phyloP scores from a whole-genome alignment of 768 basidiomycete genomes.

The Lentinula edodes region DNA sequence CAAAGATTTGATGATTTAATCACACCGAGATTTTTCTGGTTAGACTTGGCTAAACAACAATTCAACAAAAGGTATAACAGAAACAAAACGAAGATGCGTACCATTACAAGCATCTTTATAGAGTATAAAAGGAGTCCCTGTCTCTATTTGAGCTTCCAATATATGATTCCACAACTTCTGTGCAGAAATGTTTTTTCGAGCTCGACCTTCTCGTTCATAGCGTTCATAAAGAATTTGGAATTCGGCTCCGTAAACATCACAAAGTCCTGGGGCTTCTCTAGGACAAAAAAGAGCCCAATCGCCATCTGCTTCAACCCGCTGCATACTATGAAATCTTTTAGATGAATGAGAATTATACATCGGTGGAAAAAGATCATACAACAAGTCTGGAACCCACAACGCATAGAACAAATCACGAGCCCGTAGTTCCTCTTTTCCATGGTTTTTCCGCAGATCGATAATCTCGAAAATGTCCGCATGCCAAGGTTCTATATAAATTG shows the following conservation, averaged over 20 bases:
- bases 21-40: slow-evolving; percentile 79
- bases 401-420: slow-evolving; percentile 97
- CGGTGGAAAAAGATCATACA: slow-evolving; percentile 48
- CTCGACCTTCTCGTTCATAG: slow-evolving; percentile 88
- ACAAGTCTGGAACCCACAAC: slow-evolving; percentile 95
- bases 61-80: too few relatives aligned
- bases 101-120: slow-evolving; percentile 77
- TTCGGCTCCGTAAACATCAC: slow-evolving; percentile 86
- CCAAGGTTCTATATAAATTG: slow-evolving; percentile 98
- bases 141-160: slow-evolving; percentile 77
- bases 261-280: slow-evolving; percentile 86
- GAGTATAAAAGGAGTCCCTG: slow-evolving; percentile 75
- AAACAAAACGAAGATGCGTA: too few relatives aligned
- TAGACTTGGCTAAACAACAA: slow-evolving; percentile 55
- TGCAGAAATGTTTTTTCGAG: slow-evolving; percentile 78
- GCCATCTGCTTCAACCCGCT: slow-evolving; percentile 81
- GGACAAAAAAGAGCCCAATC: slow-evolving; percentile 98
- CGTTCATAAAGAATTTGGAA: slow-evolving; percentile 81
- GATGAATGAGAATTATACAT: not conserved
- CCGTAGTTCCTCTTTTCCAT: slow-evolving; percentile 97
- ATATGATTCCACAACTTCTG: slow-evolving; percentile 99
- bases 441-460: slow-evolving; percentile 96
- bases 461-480: slow-evolving; percentile 97
- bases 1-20: slow-evolving; percentile 86
- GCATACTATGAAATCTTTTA: slow-evolving; percentile 66